Conservation (phyloP, 31 red algal genomes). For the Odonthalia washingtoniensis region DNA sequence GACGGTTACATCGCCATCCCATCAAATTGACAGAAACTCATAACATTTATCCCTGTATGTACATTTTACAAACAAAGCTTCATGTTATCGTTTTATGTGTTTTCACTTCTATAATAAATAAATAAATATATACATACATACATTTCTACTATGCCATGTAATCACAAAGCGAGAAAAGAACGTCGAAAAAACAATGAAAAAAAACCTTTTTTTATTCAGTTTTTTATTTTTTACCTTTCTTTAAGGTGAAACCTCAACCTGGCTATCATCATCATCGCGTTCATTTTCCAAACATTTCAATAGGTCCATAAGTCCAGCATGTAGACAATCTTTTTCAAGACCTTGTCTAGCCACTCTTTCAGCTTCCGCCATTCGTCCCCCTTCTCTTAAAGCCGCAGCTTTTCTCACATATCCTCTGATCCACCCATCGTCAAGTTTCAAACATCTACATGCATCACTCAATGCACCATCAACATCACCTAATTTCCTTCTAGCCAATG, state of each 20-base stretch:
- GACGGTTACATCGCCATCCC: too few relatives aligned
- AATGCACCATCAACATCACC: slow-evolving; percentile 62
- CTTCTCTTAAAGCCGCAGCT: slow-evolving; percentile 70
- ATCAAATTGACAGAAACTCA: too few relatives aligned
- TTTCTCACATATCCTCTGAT: slow-evolving; percentile 81
- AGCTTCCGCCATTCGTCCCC: slow-evolving; percentile 57
- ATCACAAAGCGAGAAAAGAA: too few relatives aligned
- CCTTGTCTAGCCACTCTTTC: slow-evolving; percentile 48
- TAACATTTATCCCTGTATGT: too few relatives aligned
- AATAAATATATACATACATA: slow-evolving; percentile 33
- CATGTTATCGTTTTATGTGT: too few relatives aligned
- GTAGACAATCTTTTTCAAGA: slow-evolving; percentile 56
- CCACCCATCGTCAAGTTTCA: slow-evolving; percentile 74
- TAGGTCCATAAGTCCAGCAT: slow-evolving; percentile 77
- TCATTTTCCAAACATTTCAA: too few relatives aligned
- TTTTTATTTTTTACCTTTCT: too few relatives aligned
- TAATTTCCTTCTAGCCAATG: slow-evolving; percentile 61
- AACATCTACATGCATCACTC: slow-evolving; percentile 58
- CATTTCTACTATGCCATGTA: too few relatives aligned
- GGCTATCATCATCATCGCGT: slow-evolving; percentile 38
- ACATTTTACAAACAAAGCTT: too few relatives aligned
- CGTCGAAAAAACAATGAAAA: too few relatives aligned
- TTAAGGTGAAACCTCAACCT: neutral
- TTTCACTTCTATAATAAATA: too few relatives aligned
- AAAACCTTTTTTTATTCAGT: too few relatives aligned